Percentiles rank a stretch among this genome's conserved stretches.
These are phyloP conservation scores for Diversispora eburnea DNA, from an alignment of 192 early-diverging fungal species.

Conservation along the genomic window DNA sequence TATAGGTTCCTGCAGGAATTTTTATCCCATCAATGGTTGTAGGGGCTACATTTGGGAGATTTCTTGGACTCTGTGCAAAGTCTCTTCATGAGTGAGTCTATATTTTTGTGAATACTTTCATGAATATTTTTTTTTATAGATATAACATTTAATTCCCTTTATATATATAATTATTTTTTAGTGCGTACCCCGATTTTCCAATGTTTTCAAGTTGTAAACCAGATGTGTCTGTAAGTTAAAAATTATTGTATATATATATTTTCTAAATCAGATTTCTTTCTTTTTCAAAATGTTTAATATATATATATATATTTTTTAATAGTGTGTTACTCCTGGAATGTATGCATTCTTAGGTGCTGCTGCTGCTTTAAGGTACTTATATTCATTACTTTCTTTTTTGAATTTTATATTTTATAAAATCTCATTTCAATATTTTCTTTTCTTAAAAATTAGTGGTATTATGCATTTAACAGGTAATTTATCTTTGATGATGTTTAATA, in stretches of 20 bases:
- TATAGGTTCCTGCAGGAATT: conserved; percentile 81
- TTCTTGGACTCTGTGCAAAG: conserved; percentile 81
- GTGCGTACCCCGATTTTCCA: conserved; percentile 55
- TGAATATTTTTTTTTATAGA: background rate
- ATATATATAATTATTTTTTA: background rate
- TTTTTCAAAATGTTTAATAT: background rate
- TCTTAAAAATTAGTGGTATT: conserved; percentile 27
- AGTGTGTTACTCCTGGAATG: conserved; percentile 90
- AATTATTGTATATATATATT: background rate
- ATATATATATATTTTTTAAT: background rate
- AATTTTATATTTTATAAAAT: background rate
- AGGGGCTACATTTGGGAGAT: conserved; percentile 87
- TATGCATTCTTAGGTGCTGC: conserved; percentile 96
- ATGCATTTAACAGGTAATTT: conserved; percentile 37
- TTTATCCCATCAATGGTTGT: conserved; percentile 95
- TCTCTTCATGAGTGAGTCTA: conserved; percentile 45
- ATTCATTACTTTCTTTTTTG: background rate
- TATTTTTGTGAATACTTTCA: background rate
- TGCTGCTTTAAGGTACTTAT: conserved; percentile 60
- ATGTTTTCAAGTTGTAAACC: conserved; percentile 76
- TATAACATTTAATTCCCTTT: background rate
- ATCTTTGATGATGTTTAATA: too few relatives aligned
- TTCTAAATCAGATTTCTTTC: background rate
- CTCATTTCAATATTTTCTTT: background rate
- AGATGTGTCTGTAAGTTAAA: conserved; percentile 48